Base-by-base conservation (phyloP, 768 basidiomycete genomes). In the Lentinula lateritia region DNA sequence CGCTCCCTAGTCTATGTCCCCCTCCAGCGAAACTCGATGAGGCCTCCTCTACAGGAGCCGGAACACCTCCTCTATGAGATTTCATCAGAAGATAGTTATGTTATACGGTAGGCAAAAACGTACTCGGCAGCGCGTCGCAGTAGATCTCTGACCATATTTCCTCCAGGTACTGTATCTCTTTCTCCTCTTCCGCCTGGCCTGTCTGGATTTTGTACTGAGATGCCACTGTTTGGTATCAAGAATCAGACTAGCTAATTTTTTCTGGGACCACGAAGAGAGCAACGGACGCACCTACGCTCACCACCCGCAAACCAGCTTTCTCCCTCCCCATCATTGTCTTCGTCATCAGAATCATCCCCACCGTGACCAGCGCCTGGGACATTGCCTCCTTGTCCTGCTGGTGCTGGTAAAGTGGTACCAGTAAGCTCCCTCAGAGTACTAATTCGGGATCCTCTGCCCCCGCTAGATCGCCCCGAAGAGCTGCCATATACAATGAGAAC, bases 221-320 rank as follows among this genome's bases (percentile, higher is more conserved):
- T 80, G 2, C 95, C 96, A 72, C 95, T 98, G 69, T 39, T 20
- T 10, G 16, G 36, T n/a, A 7, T 4, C 32, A 9, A 2, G 16
- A 15, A 15, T 28, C 16, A 56, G 23, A 28, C 12, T 2, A 18
- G 18, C 8, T 23, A 23, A 23, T 16, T 23, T 28, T 23, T 13
- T 8, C 12, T 48, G 2, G 15, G 12, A 56, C 28, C 28, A 28
- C 28, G 3, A 20, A 28, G 36, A 28, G 28, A 28, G 28, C 28
- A 28, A 34, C 20, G 15, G 28, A 55, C 71, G 36, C 38, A 92
- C 95, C 93, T 95, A 69, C 92, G 79, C 71, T 96, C 96, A 0
- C 96, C 96, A n/a, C 96, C 96, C 3, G 96, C 89, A 73, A 93
- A 98, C 82, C 88, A 92, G 65, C 80, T 87, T 67, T 92, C 85